Evolutionary conservation across 2,329 filamentous ascomycete species (phyloP).

Genomic region (Fusarium fujikuroi): DNA sequence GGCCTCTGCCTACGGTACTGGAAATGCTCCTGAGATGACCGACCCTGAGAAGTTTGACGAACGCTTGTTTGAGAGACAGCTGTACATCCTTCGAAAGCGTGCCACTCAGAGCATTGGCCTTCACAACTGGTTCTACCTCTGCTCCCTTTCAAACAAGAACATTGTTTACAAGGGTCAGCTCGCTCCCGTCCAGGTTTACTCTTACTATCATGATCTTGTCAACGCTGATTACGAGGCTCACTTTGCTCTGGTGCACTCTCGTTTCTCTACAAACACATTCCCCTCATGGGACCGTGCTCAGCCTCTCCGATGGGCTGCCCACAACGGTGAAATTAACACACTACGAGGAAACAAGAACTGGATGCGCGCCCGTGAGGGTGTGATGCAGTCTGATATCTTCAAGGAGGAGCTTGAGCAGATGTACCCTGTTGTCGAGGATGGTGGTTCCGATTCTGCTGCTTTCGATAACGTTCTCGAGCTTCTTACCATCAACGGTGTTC

Average conservation of each 20-base stretch:
- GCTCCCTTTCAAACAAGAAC: slow-evolving; percentile 96
- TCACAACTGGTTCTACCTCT: slow-evolving; percentile 99
- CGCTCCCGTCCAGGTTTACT: slow-evolving; percentile 93
- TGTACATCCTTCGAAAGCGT: slow-evolving; percentile 94
- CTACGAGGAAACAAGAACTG: slow-evolving; percentile 98
- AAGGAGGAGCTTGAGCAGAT: slow-evolving; percentile 90
- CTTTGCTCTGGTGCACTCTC: slow-evolving; percentile 95
- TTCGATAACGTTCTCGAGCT: slow-evolving; percentile 98
- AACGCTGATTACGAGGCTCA: slow-evolving; percentile 98
- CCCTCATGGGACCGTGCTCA: slow-evolving; percentile 98
- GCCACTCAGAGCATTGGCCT: slow-evolving; percentile 94
- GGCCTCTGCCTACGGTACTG: slow-evolving; percentile 83
- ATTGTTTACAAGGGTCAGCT: slow-evolving; percentile 99
- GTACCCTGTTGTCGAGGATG: slow-evolving; percentile 95
- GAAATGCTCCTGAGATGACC: slow-evolving; percentile 79
- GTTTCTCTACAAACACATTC: slow-evolving; percentile 98
- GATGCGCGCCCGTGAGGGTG: slow-evolving; percentile 97
- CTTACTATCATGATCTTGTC: slow-evolving; percentile 97
- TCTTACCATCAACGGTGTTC: slow-evolving; percentile 92
- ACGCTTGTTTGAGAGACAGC: slow-evolving; percentile 87
- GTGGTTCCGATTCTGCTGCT: slow-evolving; percentile 94
- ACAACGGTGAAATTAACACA: slow-evolving; percentile 99
- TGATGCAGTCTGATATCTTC: slow-evolving; percentile 92
- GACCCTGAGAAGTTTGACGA: slow-evolving; percentile 86
- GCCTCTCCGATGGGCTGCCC: slow-evolving; percentile 93